Base-by-base conservation (phyloP, 441 rosid species). In the Hura crepitans region DNA sequence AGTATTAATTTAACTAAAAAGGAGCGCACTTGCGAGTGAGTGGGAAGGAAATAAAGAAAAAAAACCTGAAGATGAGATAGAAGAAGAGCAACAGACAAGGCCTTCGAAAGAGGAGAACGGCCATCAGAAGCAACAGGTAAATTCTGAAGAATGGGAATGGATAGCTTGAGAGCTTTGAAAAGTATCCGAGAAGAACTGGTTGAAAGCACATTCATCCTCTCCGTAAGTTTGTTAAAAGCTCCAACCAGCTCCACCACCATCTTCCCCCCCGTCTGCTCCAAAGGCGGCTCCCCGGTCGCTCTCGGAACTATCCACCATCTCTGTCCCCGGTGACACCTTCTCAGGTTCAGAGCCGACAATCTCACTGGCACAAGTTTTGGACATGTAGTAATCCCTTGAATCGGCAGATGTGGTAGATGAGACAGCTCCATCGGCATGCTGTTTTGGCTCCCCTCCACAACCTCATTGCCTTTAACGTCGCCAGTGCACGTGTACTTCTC, bases 211-310 rank as follows among this genome's bases (percentile, higher is more conserved):
- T 85, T 89, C 90, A 92, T 95, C 74, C 94, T 85, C 81, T 89
- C 93, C 23, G 97, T 89, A 2, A 92, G 85, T 81, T 89, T 84
- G 59, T 92, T 95, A 81, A 95, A 95, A 13, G 96, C 93, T 57
- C 97, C 97, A 7, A 95, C 97, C 22, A 95, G 89, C 89, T 95
- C 90, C 75, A 92, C 95, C 80, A 95, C 98, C 97, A 90, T 89
- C 90, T 87, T 90, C 50, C 97, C 99, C 39, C 97, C 94, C 2
- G 84, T n/a, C n/a, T n/a, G n/a, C n/a, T n/a, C n/a, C n/a, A n/a
- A n/a, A n/a, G n/a, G n/a, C n/a, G n/a, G 57, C 25, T 42, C 57
- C 50, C 31, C 45, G 10, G 43, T n/a, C 35, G 33, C 60, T 59
- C 59, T 49, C 53, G 51, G 17, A 31, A 4, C 20, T 31, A 20